Conservation (phyloP, 352 stramenopile genomes). For the Pythium pectinolyticum region DNA sequence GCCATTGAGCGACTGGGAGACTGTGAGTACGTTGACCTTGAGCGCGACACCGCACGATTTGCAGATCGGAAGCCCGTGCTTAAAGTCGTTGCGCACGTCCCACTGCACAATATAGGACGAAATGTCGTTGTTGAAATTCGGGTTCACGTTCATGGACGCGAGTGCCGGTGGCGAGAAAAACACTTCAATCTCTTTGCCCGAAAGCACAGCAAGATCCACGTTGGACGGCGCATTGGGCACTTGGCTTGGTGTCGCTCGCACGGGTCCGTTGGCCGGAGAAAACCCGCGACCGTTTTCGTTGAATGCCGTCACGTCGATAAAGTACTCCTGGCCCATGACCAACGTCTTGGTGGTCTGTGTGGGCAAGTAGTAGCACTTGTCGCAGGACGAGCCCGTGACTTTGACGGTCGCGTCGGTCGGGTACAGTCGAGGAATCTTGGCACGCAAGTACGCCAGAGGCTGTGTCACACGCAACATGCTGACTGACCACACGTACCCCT, state of each 20-base stretch:
- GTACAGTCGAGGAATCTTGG: constrained; percentile 59
- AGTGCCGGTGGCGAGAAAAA: constrained; percentile 84
- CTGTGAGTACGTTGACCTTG: constrained; percentile 36
- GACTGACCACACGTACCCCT: constrained; percentile 68
- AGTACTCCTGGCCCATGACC: constrained; percentile 73
- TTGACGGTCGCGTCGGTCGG: constrained; percentile 42
- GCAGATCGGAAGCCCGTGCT: constrained; percentile 59
- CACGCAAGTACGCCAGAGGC: constrained; percentile 43
- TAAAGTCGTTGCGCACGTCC: constrained; percentile 71
- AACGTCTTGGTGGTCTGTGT: constrained; percentile 55
- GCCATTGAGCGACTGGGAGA: constrained; percentile 35
- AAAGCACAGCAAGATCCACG: constrained; percentile 86
- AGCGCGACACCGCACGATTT: constrained; percentile 43
- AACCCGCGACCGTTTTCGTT: constrained; percentile 80
- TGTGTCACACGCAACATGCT: constrained; percentile 46
- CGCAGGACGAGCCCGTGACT: constrained; percentile 43
- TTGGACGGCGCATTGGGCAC: constrained; percentile 89
- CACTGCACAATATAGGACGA: constrained; percentile 89
- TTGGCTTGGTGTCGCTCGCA: constrained; percentile 66
- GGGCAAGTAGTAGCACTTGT: constrained; percentile 73
- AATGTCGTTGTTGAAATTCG: constrained; percentile 85
- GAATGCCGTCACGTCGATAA: constrained; percentile 70
- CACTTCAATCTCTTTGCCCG: constrained; percentile 85
- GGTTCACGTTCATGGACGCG: constrained; percentile 48
- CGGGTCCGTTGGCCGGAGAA: constrained; percentile 28